Evolutionary conservation across 805 yeast species (phyloP), one percentile per base, ranked within the genome.

Genomic region (Candida vaughaniae): DNA sequence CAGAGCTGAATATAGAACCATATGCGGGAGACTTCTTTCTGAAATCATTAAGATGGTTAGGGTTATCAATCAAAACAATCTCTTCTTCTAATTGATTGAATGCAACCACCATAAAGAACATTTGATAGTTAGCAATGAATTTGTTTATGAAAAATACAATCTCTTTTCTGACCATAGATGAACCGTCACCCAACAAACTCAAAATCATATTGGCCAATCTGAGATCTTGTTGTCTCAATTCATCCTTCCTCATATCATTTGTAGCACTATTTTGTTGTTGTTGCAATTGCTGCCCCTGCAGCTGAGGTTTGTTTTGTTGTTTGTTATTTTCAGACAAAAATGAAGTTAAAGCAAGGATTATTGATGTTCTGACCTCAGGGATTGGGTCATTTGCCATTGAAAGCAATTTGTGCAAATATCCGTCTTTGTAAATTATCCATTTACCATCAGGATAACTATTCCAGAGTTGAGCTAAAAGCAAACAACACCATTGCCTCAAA

Each of bases 301-400:
- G 37, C 20, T 40, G 46, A 2, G 43, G 35, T 11, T 40, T 35
- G 10, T 35, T 47, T 12, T 42, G 39, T 20, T 37, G 39, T 6
- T 27, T 16, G 9, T 26, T 22, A n/a, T 63, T 59, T 22, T 70
- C 78, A 3, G 82, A 77, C 23, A 85, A 59, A 52, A 81, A 87
- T 25, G 80, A 76, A 3, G 88, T 77, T 33, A 91, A 64, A 0
- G 95, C 85, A 22, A 80, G 65, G 9, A 93, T 64, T 3, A 87
- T 77, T 0, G 97, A 86, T 0, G 96, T 84, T 38, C 98, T 70
- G 1, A 93, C 95, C 58, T 93, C 99, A 0, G 98, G 96, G 31
- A 91, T 88, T 0, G 97, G 96, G 55, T 93, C 98, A 44, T 75
- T 77, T 12, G 89, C 69, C 26, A 85, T 62, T 16, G 66, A 65